Conservation (phyloP, 768 basidiomycete species). For the Termitomyces sp. region DNA sequence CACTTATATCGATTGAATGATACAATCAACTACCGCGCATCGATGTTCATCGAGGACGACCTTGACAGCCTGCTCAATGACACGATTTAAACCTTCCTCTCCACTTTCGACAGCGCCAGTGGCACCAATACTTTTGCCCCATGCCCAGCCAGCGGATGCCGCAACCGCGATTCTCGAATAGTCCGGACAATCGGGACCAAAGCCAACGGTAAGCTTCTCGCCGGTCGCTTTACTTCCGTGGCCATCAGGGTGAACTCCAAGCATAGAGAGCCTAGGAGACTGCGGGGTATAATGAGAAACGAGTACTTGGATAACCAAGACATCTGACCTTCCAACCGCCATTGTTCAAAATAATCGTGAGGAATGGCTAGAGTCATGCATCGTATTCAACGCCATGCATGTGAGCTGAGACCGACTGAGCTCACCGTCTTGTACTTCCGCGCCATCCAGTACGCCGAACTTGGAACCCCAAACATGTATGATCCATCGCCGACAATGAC, state of each 20-base stretch:
- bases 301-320: neutral
- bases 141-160: constrained; percentile 66
- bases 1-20: constrained; percentile 33
- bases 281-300: constrained; percentile 14
- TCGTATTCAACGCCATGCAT: neutral
- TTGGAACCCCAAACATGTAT: constrained; percentile 62
- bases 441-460: constrained; percentile 70
- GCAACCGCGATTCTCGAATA: constrained; percentile 60
- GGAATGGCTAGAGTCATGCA: constrained; percentile 45
- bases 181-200: constrained; percentile 59
- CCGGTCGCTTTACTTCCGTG: constrained; percentile 43
- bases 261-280: constrained; percentile 62
- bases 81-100: constrained; percentile 24
- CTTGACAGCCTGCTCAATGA: constrained; percentile 45
- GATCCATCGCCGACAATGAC: constrained; percentile 67
- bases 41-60: constrained; percentile 53
- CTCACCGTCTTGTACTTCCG: constrained; percentile 60
- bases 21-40: constrained; percentile 63
- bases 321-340: constrained; percentile 58
- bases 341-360: constrained; percentile 69
- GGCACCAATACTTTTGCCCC: constrained; percentile 36
- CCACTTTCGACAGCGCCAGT: constrained; percentile 14
- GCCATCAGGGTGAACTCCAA: constrained; percentile 58
- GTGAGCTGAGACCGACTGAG: neutral
- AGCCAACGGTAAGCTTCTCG: constrained; percentile 52